A percentile compares a stretch with the other conserved stretches of the same genome.
Conservation (phyloP, 2,329 filamentous ascomycete species). For the Sarocladiaceae sp. region DNA sequence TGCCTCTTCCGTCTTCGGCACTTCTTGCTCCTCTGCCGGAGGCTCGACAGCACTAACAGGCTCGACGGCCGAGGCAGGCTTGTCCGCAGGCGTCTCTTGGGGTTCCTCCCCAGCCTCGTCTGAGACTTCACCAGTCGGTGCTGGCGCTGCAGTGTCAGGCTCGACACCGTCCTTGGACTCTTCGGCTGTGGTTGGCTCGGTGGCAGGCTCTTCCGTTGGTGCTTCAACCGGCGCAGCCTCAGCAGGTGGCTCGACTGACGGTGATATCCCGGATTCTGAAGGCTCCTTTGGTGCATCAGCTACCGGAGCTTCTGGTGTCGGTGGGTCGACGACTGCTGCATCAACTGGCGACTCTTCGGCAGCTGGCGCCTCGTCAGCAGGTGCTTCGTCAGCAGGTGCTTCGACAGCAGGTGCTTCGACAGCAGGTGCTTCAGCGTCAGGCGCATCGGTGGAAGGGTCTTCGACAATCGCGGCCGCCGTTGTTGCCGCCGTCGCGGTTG, state of each 20-base stretch:
- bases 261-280: too few species aligned
- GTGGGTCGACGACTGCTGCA: too few species aligned
- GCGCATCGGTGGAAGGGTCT: background rate
- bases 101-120: background rate
- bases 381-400: too few species aligned
- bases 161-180: background rate
- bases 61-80: background rate
- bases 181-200: constrained; percentile 2
- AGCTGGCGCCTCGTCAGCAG: too few species aligned
- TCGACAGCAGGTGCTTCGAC: constrained; percentile 1
- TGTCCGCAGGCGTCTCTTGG: background rate
- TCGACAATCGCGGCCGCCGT: background rate
- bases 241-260: too few species aligned
- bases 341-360: too few species aligned
- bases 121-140: background rate
- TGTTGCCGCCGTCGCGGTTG: background rate
- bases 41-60: too few species aligned
- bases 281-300: too few species aligned
- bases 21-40: too few species aligned
- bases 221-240: background rate
- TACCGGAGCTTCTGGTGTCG: too few species aligned
- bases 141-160: background rate
- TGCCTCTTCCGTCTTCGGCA: too few species aligned
- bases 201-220: background rate
- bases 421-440: background rate